Base-by-base conservation (phyloP, 192 early-diverging fungal species). In the Backusella morwellensis region DNA sequence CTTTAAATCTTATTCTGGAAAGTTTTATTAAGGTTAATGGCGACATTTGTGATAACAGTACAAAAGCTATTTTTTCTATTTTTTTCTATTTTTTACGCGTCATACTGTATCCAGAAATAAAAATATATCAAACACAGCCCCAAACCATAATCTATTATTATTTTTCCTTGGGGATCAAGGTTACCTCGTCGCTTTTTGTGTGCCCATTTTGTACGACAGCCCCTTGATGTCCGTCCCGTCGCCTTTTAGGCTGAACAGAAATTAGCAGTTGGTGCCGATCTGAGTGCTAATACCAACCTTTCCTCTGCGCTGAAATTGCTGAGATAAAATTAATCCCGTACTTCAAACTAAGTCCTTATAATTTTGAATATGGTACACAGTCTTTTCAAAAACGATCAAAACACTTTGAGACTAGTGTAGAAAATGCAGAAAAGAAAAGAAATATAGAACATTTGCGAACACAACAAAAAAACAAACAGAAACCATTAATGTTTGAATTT, bases 71-170 rank as follows among this genome's bases (percentile, higher is more conserved):
- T 54, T 19, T 21, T 44, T 44, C 42, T 44, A 44, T 44, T 44
- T 44, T 44, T 44, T 44, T 44, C 42, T 5, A 44, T 44, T 12
- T 44, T 44, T 44, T 44, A 44, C 42, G 42, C 42, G 15, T 44
- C 42, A 44, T 44, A 44, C 19, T 56, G 15, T 17, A 6, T 54
- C n/a, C 21, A n/a, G n/a, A 56, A 56, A 56, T 56, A 56, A 56
- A 56, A 21, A 44, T 44, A 56, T 26, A 56, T 21, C 19, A 56
- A 56, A 56, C n/a, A 56, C 54, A 56, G 54, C 54, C 54, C 2
- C 54, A 56, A 56, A 56, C 54, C 54, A 56, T 56, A 56, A 21
- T 56, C 54, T 56, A 56, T 56, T 56, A 56, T 56, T 56, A 56
- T 21, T 56, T 26, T 56, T 21, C 3, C n/a, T 56, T n/a, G 21